These are phyloP conservation scores for Emydomyces testavorans DNA, from an alignment of 2,329 filamentous ascomycete genomes.

Conservation along the genomic window DNA sequence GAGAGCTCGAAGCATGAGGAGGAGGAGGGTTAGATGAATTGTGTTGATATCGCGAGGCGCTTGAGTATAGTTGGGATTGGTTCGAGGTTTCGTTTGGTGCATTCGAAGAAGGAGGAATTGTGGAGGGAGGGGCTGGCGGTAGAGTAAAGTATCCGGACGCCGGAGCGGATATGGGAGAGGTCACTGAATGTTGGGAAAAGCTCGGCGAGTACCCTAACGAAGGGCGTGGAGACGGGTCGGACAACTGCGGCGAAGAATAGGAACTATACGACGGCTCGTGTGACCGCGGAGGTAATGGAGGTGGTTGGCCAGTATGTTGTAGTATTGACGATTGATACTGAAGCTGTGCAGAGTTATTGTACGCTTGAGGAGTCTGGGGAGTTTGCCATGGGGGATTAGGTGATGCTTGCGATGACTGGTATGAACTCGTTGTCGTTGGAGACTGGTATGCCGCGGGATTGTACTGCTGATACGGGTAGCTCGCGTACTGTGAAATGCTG, in stretches of 20 bases:
- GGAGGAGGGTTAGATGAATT: conserved; percentile 11
- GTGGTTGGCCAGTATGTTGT: conserved; percentile 18
- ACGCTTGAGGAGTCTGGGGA: conserved; percentile 21
- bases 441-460: conserved; percentile 41
- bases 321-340: conserved; percentile 12
- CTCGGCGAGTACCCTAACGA: conserved; percentile 23
- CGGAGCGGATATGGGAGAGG: conserved; percentile 9
- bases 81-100: conserved; percentile 19
- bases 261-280: conserved; percentile 30
- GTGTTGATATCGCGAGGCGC: conserved; percentile 11
- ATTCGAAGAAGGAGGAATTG: conserved; percentile 23
- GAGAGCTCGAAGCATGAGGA: conserved; percentile 5
- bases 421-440: conserved; percentile 20
- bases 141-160: conserved; percentile 8
- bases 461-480: conserved; percentile 35
- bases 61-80: background rate
- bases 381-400: conserved; percentile 28
- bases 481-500: conserved; percentile 21
- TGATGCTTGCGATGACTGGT: conserved; percentile 24
- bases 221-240: conserved; percentile 19
- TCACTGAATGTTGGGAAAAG: conserved; percentile 17
- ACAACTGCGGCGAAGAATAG: conserved; percentile 25
- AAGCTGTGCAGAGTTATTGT: conserved; percentile 9
- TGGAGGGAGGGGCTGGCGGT: conserved; percentile 22
- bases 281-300: conserved; percentile 31